These are phyloP conservation scores for Ramularia collo-cygni DNA, from an alignment of 2,329 filamentous ascomycete species.

Conservation along the genomic window DNA sequence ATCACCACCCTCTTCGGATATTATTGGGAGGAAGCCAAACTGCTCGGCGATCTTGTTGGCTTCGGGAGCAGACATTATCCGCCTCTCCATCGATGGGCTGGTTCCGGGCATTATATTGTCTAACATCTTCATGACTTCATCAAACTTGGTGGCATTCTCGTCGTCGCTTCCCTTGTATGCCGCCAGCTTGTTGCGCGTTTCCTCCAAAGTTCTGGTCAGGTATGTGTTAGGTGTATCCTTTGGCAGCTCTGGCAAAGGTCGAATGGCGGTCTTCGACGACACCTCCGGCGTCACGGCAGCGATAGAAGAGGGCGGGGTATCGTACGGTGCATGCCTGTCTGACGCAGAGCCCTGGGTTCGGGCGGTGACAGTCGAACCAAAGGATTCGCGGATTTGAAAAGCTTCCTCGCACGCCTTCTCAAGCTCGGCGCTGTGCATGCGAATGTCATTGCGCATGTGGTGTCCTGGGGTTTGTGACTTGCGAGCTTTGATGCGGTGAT, in stretches of 20 bases:
- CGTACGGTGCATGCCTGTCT: conserved; percentile 20
- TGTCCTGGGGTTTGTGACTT: conserved; percentile 41
- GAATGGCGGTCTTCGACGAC: conserved; percentile 25
- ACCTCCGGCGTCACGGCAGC: conserved; percentile 31
- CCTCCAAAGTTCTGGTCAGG: conserved; percentile 49
- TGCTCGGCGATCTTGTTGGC: conserved; percentile 24
- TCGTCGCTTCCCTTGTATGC: conserved; percentile 43
- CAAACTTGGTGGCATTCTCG: conserved; percentile 45
- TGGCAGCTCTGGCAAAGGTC: conserved; percentile 41
- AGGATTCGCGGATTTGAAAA: conserved; percentile 62
- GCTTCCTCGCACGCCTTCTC: conserved; percentile 88
- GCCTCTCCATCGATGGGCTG: conserved; percentile 26
- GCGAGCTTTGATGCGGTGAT: conserved; percentile 29
- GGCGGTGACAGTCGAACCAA: conserved; percentile 46
- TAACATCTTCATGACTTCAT: conserved; percentile 49
- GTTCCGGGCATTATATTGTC: conserved; percentile 30
- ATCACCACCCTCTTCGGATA: conserved; percentile 43
- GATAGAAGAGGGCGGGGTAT: conserved; percentile 36
- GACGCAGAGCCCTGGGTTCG: conserved; percentile 34
- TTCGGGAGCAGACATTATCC: conserved; percentile 43
- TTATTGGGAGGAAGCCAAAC: conserved; percentile 40
- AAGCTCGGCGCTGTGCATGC: conserved; percentile 76
- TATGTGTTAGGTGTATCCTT: conserved; percentile 45
- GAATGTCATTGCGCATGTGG: conserved; percentile 66
- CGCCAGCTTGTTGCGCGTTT: conserved; percentile 52